Percentiles rank a stretch among this genome's conserved stretches.
phyloP scores from a whole-genome alignment of 805 yeast species.

The Candida manassasensis region DNA sequence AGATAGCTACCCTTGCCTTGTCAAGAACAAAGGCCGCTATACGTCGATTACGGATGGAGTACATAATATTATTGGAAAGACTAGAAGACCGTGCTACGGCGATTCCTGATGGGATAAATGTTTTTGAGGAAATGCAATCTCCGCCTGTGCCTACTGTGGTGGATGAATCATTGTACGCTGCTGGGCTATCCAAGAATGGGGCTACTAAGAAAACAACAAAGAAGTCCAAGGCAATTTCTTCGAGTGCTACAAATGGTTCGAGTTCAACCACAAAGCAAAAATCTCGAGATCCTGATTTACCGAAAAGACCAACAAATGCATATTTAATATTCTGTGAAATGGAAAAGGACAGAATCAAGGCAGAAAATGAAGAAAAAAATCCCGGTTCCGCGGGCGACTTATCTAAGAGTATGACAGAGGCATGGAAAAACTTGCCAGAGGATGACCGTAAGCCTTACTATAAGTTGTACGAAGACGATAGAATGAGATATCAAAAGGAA shows the following conservation, averaged over 20 bases:
- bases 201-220: constrained; percentile 16
- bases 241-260: constrained; percentile 18
- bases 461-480: constrained; percentile 73
- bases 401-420: constrained; percentile 75
- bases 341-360: constrained; percentile 70
- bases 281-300: constrained; percentile 76
- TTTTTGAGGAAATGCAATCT: constrained; percentile 33
- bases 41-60: constrained; percentile 76
- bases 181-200: constrained; percentile 18
- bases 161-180: constrained; percentile 25
- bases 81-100: constrained; percentile 54
- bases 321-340: constrained; percentile 81
- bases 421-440: constrained; percentile 73
- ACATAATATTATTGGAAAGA: constrained; percentile 73
- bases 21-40: constrained; percentile 72
- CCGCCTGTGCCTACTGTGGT: constrained; percentile 37
- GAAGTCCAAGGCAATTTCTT: constrained; percentile 13
- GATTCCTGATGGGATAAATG: constrained; percentile 22
- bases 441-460: constrained; percentile 70
- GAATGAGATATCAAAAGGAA: constrained; percentile 68
- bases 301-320: constrained; percentile 88
- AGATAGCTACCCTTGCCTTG: constrained; percentile 68
- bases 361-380: constrained; percentile 47
- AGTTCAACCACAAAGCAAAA: constrained; percentile 24
- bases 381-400: constrained; percentile 52